A percentile compares a stretch with the other conserved stretches of the same genome.
phyloP scores from a whole-genome alignment of 2,329 filamentous ascomycete species.

The Colletotrichum theobromicola region DNA sequence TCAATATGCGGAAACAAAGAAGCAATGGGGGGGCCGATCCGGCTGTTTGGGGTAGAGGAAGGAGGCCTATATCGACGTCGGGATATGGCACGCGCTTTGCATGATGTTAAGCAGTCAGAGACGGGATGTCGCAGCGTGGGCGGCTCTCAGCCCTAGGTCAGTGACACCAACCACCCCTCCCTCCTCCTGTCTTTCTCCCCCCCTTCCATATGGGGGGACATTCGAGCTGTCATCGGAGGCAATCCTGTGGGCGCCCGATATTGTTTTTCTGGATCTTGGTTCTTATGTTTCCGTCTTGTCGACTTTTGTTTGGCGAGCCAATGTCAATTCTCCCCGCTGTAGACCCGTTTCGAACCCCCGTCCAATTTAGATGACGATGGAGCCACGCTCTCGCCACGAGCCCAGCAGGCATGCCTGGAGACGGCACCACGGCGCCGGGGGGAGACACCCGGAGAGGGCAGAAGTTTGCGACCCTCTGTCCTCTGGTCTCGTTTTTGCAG shows the following conservation, averaged over 20 bases:
- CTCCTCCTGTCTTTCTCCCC: background rate
- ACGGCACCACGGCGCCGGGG: conserved; percentile 3
- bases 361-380: conserved; percentile 16
- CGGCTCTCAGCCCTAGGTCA: background rate
- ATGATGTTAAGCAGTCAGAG: background rate
- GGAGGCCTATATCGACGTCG: background rate
- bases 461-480: background rate
- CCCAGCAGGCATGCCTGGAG: conserved; percentile 2
- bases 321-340: background rate
- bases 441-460: background rate
- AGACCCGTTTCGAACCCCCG: conserved; percentile 10
- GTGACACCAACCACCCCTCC: background rate
- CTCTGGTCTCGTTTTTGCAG: background rate
- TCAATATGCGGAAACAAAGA: background rate
- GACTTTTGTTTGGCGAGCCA: background rate
- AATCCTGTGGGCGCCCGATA: background rate
- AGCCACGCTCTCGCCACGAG: conserved; percentile 13
- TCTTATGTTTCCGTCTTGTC: background rate
- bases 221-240: background rate
- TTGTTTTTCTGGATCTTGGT: background rate
- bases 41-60: background rate
- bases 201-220: background rate
- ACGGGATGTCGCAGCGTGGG: background rate
- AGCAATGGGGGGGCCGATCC: background rate
- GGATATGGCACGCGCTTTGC: background rate